Evolutionary conservation across 139 green algal genomes (phyloP).

Genomic region (Micractinium conductrix): DNA sequence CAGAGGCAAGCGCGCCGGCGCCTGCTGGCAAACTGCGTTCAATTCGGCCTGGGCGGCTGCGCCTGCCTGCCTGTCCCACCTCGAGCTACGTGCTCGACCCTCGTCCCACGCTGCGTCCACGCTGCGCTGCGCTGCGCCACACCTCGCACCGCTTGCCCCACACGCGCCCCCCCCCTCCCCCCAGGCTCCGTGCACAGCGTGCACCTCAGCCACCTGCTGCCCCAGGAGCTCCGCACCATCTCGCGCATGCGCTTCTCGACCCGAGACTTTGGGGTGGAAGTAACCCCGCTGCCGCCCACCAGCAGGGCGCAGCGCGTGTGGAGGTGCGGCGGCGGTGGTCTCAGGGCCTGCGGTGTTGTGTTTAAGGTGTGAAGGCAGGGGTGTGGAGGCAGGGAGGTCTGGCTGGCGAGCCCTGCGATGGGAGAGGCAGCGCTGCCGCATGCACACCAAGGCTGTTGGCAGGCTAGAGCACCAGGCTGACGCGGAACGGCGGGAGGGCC

Average conservation of each 20-base stretch:
- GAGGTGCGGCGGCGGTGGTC: constrained; percentile 4
- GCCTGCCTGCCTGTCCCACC: too few relatives aligned
- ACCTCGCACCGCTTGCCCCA: background rate
- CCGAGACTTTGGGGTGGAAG: background rate
- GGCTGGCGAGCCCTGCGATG: too few relatives aligned
- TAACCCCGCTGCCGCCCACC: background rate
- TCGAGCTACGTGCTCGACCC: too few relatives aligned
- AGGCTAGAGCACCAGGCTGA: background rate
- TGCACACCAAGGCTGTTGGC: background rate
- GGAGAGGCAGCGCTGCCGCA: too few relatives aligned
- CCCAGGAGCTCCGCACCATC: background rate
- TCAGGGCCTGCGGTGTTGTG: too few relatives aligned
- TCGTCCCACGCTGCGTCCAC: too few relatives aligned
- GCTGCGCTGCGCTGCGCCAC: too few relatives aligned
- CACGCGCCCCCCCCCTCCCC: background rate
- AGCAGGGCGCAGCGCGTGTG: background rate
- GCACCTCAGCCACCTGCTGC: constrained; percentile 3
- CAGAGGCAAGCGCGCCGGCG: too few relatives aligned
- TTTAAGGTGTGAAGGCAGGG: too few relatives aligned
- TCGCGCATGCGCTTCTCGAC: background rate
- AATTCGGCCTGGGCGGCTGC: too few relatives aligned
- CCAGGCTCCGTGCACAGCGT: constrained; percentile 20
- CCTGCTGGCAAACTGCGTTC: too few relatives aligned
- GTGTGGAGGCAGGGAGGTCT: background rate
- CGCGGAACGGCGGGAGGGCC: too few relatives aligned